Conservation (phyloP, 108 stramenopile species). For the Skeletonema costatum region DNA sequence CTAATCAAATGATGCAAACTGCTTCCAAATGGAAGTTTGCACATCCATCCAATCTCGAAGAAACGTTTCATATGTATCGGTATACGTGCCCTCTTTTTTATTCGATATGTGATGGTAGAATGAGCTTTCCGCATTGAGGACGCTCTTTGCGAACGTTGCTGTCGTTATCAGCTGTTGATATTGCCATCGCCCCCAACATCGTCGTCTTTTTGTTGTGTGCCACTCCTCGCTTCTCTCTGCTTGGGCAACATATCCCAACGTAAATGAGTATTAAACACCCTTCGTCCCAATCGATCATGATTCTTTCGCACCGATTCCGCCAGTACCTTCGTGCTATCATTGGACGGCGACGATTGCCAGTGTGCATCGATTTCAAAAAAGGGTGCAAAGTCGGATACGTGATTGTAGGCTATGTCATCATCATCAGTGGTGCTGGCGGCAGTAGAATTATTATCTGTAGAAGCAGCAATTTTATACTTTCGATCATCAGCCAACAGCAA, state of each 20-base stretch:
- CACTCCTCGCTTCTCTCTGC: no score
- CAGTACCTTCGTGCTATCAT: not conserved
- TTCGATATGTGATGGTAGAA: slow-evolving; percentile 79
- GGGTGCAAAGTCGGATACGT: slow-evolving; percentile 41
- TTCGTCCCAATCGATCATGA: slow-evolving; percentile 1
- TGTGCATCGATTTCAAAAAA: slow-evolving; percentile 72
- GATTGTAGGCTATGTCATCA: not conserved
- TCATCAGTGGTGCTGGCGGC: not conserved
- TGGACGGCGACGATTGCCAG: slow-evolving; percentile 34
- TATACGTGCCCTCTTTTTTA: slow-evolving; percentile 57
- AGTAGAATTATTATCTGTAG: no score
- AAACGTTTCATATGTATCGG: slow-evolving; percentile 37
- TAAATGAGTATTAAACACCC: no score
- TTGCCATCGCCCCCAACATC: no score
- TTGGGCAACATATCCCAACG: no score
- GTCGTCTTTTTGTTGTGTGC: no score
- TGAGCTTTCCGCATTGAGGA: slow-evolving; percentile 43
- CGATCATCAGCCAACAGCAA: slow-evolving; percentile 48
- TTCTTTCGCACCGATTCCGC: slow-evolving; percentile 9
- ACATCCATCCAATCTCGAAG: slow-evolving; percentile 55
- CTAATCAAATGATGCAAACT: slow-evolving; percentile 59
- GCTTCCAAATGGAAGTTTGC: slow-evolving; percentile 55
- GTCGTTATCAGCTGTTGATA: no score
- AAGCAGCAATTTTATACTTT: not conserved
- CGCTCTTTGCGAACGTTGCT: not conserved